Percentiles rank a stretch among this genome's conserved stretches.
Evolutionary conservation across 768 basidiomycete genomes (phyloP).

Genomic region (Naganishia friedmannii): DNA sequence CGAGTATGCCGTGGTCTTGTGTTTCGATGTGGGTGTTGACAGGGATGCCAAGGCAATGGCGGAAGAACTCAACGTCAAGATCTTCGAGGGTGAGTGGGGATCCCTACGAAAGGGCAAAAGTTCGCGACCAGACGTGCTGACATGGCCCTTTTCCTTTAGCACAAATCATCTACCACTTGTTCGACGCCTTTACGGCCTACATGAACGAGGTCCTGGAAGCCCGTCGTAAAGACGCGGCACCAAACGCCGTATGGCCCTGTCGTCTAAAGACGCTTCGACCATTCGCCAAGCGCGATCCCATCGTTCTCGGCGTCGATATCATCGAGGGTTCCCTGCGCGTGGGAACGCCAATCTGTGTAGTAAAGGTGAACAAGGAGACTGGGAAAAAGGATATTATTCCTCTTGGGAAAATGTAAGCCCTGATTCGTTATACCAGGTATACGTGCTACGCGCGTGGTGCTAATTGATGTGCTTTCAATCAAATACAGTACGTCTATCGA

Average conservation of each 20-base stretch:
- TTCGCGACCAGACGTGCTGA: background rate
- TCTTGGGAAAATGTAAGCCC: constrained; percentile 85
- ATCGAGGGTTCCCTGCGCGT: constrained; percentile 84
- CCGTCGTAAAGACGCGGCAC: constrained; percentile 86
- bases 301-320: constrained; percentile 94
- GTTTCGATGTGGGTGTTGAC: constrained; percentile 92
- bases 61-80: constrained; percentile 85
- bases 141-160: constrained; percentile 57
- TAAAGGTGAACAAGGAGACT: constrained; percentile 80
- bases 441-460: constrained; percentile 27
- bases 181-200: constrained; percentile 92
- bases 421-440: background rate
- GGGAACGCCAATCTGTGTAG: constrained; percentile 92
- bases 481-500: constrained; percentile 81
- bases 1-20: constrained; percentile 89
- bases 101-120: background rate
- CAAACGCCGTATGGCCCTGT: constrained; percentile 95
- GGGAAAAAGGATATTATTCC: constrained; percentile 86
- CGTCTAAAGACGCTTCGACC: constrained; percentile 86
- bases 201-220: constrained; percentile 87
- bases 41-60: constrained; percentile 88
- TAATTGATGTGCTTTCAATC: background rate
- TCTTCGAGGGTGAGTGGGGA: constrained; percentile 76
- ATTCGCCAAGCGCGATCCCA: constrained; percentile 95
- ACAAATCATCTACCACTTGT: constrained; percentile 97